Evolutionary conservation across 805 yeast species (phyloP).

Genomic region (Kuraishia floccosa): DNA sequence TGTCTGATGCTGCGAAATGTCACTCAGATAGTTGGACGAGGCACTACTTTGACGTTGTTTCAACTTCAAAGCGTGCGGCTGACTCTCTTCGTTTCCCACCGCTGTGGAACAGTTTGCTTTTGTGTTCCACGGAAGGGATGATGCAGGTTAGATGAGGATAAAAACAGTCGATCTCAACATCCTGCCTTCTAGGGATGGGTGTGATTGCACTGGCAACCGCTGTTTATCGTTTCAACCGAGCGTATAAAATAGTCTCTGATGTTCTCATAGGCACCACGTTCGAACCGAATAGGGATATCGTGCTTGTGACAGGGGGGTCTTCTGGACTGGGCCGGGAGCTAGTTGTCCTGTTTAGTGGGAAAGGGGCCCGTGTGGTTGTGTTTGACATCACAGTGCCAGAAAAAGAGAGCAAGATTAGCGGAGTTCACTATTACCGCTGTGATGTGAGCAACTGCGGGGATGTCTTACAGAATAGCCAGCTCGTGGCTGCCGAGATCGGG

Average conservation of each 20-base stretch:
- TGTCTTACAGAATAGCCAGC: slow-evolving; percentile 26
- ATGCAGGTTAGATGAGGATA: too few relatives aligned
- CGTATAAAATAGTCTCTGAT: slow-evolving; percentile 8
- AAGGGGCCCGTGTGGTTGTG: slow-evolving; percentile 46
- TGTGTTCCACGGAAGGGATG: too few relatives aligned
- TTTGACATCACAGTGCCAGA: slow-evolving; percentile 43
- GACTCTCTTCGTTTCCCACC: too few relatives aligned
- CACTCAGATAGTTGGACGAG: too few relatives aligned
- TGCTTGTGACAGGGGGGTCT: slow-evolving; percentile 76
- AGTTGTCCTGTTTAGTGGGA: slow-evolving; percentile 28
- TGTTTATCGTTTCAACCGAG: not conserved
- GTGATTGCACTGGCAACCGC: too few relatives aligned
- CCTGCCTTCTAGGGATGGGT: too few relatives aligned
- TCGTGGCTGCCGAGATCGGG: slow-evolving; percentile 40
- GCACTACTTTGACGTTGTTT: too few relatives aligned
- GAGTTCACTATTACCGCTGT: slow-evolving; percentile 48
- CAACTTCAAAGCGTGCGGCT: too few relatives aligned
- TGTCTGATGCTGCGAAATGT: too few relatives aligned
- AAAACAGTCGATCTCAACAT: too few relatives aligned
- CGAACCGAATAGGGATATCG: slow-evolving; percentile 46
- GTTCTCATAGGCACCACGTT: slow-evolving; percentile 37
- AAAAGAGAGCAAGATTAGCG: slow-evolving; percentile 14
- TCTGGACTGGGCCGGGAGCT: slow-evolving; percentile 70
- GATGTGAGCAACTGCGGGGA: slow-evolving; percentile 51
- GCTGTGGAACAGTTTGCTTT: too few relatives aligned